Evolutionary conservation across 108 stramenopile species (phyloP), one percentile per base, ranked within the genome.

Genomic region (Discostella stelligeroides): DNA sequence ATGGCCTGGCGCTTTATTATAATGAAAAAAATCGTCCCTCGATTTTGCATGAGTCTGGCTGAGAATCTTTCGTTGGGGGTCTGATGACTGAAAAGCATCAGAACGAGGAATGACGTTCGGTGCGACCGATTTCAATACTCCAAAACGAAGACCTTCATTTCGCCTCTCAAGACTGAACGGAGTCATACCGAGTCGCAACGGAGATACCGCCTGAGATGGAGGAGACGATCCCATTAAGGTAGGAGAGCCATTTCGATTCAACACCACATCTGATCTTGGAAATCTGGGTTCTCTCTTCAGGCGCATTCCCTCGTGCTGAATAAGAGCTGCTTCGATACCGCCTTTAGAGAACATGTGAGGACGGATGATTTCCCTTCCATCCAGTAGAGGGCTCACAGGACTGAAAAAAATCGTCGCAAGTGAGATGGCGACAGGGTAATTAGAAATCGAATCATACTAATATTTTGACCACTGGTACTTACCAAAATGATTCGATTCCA

Each of bases 291-390:
- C 51, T 18, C 51, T 37, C 7, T 43, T 42, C 29, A 23, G 42
- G 20, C 28, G 60, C 17, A 42, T 54, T 13, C 48, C 60, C 14
- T 79, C 78, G 29, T 79, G 67, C 24, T 63, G 55, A 15, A 50
- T 58, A 9, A 79, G 46, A 50, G 78, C 78, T 37, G 71, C 78
- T 62, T 79, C 71, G 17, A 79, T 72, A 10, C 78, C 78, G 38
- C 78, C 65, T 59, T 53, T 51, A 50, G 60, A 14, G 23, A 57
- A 20, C n/a, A 69, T 66, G 54, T 59, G 69, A 34, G 68, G 54
- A 23, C 49, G 62, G 8, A 30, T 23, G 12, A 54, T 42, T 14
- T 28, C 42, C 17, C 40, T 54, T 9, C 50, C 41, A 28, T 55
- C 63, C 23, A 56, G 56, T 43, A 42, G 11, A 24, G 68, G 72